phyloP scores from a whole-genome alignment of 2,329 filamentous ascomycete genomes.

The Pseudopyricularia cyperi region DNA sequence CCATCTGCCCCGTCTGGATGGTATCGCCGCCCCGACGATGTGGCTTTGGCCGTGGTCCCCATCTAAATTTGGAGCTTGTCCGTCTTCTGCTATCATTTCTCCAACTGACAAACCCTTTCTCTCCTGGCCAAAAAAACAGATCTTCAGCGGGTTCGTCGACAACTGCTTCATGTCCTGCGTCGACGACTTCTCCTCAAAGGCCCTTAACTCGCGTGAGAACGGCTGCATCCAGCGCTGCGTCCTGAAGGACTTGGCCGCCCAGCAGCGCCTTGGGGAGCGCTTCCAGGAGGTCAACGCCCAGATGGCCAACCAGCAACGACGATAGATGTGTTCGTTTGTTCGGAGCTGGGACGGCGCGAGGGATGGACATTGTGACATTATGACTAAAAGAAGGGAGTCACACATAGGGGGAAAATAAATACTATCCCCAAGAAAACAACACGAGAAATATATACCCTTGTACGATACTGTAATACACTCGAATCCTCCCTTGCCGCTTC shows the following conservation, averaged over 20 bases:
- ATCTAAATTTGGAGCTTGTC: too few species aligned
- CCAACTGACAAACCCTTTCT: not conserved
- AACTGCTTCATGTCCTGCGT: constrained; percentile 95
- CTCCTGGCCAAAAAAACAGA: constrained; percentile 19
- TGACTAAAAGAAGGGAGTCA: too few species aligned
- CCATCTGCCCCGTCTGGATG: not conserved
- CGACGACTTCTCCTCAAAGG: constrained; percentile 97
- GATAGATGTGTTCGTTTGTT: constrained; percentile 9
- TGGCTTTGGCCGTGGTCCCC: too few species aligned
- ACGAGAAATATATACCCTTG: not conserved
- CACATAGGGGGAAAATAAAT: constrained; percentile 2
- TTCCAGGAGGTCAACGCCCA: constrained; percentile 62
- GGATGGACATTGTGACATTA: too few species aligned
- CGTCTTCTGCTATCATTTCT: not conserved
- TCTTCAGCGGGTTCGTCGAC: constrained; percentile 58
- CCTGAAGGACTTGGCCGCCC: constrained; percentile 88
- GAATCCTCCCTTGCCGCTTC: not conserved
- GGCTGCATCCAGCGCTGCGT: constrained; percentile 91
- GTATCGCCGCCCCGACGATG: too few species aligned
- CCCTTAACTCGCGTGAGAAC: constrained; percentile 74
- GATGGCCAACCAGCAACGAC: constrained; percentile 32
- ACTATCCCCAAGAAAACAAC: not conserved
- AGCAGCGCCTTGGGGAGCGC: constrained; percentile 78
- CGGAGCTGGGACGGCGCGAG: too few species aligned
- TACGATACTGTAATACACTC: constrained; percentile 2